Evolutionary conservation across 441 rosid genomes (phyloP), one percentile per base, ranked within the genome.

Genomic region (Lepidium campestre): DNA sequence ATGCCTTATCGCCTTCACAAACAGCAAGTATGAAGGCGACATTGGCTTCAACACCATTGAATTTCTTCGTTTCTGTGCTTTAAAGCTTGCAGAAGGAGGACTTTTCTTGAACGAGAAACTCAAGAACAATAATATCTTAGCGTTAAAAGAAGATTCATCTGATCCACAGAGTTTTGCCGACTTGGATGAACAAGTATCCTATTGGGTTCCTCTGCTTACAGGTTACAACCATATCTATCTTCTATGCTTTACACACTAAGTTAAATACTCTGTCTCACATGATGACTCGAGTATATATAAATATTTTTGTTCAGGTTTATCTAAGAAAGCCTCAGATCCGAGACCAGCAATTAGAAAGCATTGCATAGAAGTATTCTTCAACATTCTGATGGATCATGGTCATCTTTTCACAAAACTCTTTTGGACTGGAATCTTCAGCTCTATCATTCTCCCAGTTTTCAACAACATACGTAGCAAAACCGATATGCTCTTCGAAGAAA

Each of bases 21-120:
- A 81, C 59, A 92, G 97, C 78, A 87, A 89, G 75, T 95, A 92
- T 76, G 90, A 92, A 77, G 87, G 90, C 22, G 98, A 95, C 54
- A 90, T 95, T 61, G 87, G 97, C 86, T 93, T 90, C 80, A 90
- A 95, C 84, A 93, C 99, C 57, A 95, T 95, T 75, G 98, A 97
- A 6, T 92, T 95, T 85, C 96, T 95, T 63, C 95, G 95, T 46
- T 90, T 88, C 80, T 95, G 98, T 75, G 99, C 98, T 71, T 79
- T 77, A 47, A 95, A 92, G 75, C 98, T 95, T 67, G 94, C 95
- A 22, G 95, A 91, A 34, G 99, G 86, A 66, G 98, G 97, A 58
- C 88, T 90, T 63, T 79, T 83, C 52, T 81, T 86, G 78, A 79
- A 79, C 41, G 88, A 81, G 57, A 86, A 80, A 78, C 75, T 73